These are phyloP conservation scores for Colletotrichum eremochloae DNA, from an alignment of 2,329 filamentous ascomycete species.

Conservation along the genomic window DNA sequence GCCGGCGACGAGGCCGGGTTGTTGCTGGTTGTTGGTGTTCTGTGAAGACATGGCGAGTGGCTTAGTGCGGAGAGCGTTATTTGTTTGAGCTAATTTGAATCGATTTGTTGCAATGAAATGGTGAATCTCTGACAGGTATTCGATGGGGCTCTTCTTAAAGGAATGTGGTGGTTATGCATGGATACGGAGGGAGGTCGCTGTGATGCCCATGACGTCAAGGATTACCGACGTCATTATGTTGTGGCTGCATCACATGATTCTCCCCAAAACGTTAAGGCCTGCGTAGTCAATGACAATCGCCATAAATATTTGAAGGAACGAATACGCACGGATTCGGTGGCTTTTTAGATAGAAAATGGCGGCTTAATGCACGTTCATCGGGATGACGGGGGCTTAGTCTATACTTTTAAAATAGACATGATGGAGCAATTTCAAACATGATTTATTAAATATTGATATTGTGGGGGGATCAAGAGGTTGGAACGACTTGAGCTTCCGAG, in stretches of 20 bases:
- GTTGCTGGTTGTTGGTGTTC: constrained; percentile 48
- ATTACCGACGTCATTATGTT: constrained; percentile 29
- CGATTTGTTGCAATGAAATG: no score
- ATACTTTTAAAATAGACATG: neutral
- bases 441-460: neutral
- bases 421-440: neutral
- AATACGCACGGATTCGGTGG: no score
- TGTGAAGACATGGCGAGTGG: constrained; percentile 24
- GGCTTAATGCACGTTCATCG: constrained; percentile 1
- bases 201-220: constrained; percentile 34
- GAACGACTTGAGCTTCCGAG: no score
- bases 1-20: constrained; percentile 71
- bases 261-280: neutral
- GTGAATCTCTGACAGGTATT: fast-evolving
- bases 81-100: neutral
- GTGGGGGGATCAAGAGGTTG: neutral
- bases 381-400: neutral
- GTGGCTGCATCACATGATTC: constrained; percentile 32
- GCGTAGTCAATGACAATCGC: neutral
- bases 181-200: neutral
- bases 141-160: neutral
- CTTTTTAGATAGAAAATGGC: neutral
- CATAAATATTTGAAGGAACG: no score
- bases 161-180: constrained; percentile 14
- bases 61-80: neutral